Evolutionary conservation across 352 stramenopile species (phyloP).

Genomic region (Phytophthora sp.): DNA sequence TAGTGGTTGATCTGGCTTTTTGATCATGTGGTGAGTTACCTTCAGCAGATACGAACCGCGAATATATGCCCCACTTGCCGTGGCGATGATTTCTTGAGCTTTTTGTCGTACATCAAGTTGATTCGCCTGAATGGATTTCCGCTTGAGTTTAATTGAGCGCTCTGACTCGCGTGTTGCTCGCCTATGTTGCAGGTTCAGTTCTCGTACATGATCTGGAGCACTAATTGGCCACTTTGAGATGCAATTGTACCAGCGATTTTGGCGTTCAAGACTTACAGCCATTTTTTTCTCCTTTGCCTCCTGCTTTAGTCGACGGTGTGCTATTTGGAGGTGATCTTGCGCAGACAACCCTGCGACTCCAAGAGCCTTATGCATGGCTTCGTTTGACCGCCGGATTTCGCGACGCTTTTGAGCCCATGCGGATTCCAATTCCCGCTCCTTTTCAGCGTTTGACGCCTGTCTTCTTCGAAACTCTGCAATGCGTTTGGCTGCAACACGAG

Average conservation of each 20-base stretch:
- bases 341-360: conserved; percentile 46
- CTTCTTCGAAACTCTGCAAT: conserved; percentile 20
- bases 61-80: conserved; percentile 38
- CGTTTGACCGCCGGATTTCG: conserved; percentile 47
- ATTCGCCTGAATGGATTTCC: conserved; percentile 16
- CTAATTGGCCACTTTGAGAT: conserved; percentile 2
- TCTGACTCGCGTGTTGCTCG: conserved; percentile 12
- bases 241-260: conserved; percentile 51
- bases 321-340: conserved; percentile 43
- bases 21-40: conserved; percentile 5
- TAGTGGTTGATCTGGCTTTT: not conserved
- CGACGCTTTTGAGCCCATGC: conserved; percentile 30
- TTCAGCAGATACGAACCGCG: conserved; percentile 57
- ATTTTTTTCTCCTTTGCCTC: conserved; percentile 23
- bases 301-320: conserved; percentile 25
- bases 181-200: conserved; percentile 17
- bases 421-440: conserved; percentile 14
- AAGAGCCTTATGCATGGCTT: conserved; percentile 43
- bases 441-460: conserved; percentile 10
- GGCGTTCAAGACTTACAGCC: conserved; percentile 24
- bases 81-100: conserved; percentile 35
- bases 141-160: not conserved
- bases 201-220: conserved; percentile 23
- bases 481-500: conserved; percentile 29
- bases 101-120: conserved; percentile 33